A percentile compares a stretch with the other conserved stretches of the same genome.
Evolutionary conservation across 306 rosid species (phyloP).

Genomic region (Quercus robur): DNA sequence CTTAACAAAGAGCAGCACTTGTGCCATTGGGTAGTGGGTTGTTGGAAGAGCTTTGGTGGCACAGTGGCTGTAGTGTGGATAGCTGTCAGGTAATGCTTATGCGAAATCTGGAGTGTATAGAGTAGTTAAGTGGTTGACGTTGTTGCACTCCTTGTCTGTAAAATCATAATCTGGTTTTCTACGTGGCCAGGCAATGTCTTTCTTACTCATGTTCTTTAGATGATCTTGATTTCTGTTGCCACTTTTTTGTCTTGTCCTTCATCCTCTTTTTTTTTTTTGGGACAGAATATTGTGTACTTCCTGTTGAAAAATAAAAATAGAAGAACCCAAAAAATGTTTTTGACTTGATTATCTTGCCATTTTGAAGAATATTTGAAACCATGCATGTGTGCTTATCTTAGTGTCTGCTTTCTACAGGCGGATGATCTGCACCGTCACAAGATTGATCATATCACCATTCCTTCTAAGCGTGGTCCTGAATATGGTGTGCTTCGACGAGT

Average conservation of each 20-base stretch:
- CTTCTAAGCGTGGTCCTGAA: constrained; percentile 66
- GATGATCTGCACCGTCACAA: constrained; percentile 93
- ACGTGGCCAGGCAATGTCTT: too few relatives aligned
- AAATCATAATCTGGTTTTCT: neutral
- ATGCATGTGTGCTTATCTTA: constrained; percentile 20
- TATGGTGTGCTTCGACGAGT: constrained; percentile 77
- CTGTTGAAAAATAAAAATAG: neutral
- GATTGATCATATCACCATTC: constrained; percentile 89
- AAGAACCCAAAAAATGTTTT: neutral
- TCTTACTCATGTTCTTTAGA: too few relatives aligned
- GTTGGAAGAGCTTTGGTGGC: too few relatives aligned
- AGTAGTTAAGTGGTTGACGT: too few relatives aligned
- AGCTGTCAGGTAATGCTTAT: too few relatives aligned
- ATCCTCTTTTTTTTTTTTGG: neutral
- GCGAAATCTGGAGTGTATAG: too few relatives aligned
- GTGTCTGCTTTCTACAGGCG: constrained; percentile 44
- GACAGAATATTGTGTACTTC: neutral
- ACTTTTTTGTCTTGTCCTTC: neutral
- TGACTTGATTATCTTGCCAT: neutral
- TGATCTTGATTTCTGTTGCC: neutral
- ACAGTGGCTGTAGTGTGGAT: too few relatives aligned
- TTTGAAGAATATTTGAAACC: neutral
- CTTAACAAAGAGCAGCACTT: neutral
- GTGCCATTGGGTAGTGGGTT: neutral
- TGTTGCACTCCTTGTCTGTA: neutral